These are phyloP conservation scores for Magnusiomyces suaveolens DNA, from an alignment of 1,139 yeast genomes.

Conservation along the genomic window DNA sequence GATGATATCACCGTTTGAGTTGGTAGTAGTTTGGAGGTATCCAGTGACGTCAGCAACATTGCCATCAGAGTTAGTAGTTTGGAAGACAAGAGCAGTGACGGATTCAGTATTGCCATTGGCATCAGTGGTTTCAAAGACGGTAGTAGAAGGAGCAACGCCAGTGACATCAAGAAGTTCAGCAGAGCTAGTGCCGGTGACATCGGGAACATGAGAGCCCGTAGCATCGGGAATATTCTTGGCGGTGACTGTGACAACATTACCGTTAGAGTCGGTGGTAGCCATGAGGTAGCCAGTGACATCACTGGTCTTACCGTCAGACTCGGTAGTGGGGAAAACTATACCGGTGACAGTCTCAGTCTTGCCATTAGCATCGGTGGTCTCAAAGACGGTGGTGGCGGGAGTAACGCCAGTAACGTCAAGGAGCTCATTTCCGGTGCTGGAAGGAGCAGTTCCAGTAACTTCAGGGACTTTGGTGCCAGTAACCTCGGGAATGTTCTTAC, in stretches of 20 bases:
- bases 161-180: too few species aligned
- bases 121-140: not conserved
- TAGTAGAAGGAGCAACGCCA: too few species aligned
- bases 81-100: not conserved
- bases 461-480: constrained; percentile 1
- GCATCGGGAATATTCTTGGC: not conserved
- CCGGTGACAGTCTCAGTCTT: not conserved
- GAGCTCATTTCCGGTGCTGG: not conserved
- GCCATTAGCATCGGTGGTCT: constrained; percentile 2
- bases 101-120: not conserved
- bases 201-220: not conserved
- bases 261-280: not conserved
- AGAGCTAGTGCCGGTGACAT: not conserved
- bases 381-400: not conserved
- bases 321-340: not conserved
- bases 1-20: not conserved
- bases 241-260: constrained; percentile 4
- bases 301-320: not conserved
- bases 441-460: not conserved
- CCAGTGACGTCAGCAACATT: not conserved
- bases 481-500: not conserved
- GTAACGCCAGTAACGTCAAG: constrained; percentile 1
- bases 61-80: not conserved
- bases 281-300: not conserved
- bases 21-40: not conserved